Base-by-base conservation (phyloP, 2,329 filamentous ascomycete genomes). In the Beauveria medogensis region DNA sequence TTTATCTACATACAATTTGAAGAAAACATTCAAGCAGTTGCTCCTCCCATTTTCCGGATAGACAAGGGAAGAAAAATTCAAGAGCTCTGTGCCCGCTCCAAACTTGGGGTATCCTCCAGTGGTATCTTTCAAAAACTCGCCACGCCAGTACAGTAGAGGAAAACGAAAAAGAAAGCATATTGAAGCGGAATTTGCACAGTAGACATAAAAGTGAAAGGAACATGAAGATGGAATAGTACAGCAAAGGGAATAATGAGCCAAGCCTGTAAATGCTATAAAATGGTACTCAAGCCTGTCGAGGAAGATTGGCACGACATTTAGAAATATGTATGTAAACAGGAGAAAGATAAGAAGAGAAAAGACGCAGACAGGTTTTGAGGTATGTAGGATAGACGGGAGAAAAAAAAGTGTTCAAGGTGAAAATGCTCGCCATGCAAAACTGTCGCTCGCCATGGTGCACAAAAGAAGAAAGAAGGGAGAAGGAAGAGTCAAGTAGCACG, bases 81-180 rank as follows among this genome's bases (percentile, higher is more conserved):
- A 44, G 18, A 44, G 12, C 28, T 58, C 41, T 37, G n/a, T 59
- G 56, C 40, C 26, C 40, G 40, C 34, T 34, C 56, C n/a, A 59
- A n/a, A 46, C n/a, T 52, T 54, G 48, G 48, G 57, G 57, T 59
- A 59, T 59, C 48, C 50, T 59, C 50, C 57, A 40, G 37, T 44
- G 56, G 40, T 46, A 59, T 46, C 57, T 59, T 47, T 43, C 30
- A 28, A 46, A 16, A 28, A 20, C 2, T 26, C 28, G 44, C 20
- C 54, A 46, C 53, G 40, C 53, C 34, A 40, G 12, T 43, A 55
- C 53, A 28, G 34, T 37, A 47, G 16, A n/a, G 18, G 4, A 37
- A 34, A 37, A 12, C 10, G 10, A 24, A 40, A 40, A 24, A 40
- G 8, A n/a, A 43, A 24, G 28, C 44, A 50, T 16, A 41, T 57